Percentiles rank a stretch among this genome's conserved stretches.
These are phyloP conservation scores for Cryptococcus sp. DNA, from an alignment of 1,284 basidiomycete species.

Conservation along the genomic window DNA sequence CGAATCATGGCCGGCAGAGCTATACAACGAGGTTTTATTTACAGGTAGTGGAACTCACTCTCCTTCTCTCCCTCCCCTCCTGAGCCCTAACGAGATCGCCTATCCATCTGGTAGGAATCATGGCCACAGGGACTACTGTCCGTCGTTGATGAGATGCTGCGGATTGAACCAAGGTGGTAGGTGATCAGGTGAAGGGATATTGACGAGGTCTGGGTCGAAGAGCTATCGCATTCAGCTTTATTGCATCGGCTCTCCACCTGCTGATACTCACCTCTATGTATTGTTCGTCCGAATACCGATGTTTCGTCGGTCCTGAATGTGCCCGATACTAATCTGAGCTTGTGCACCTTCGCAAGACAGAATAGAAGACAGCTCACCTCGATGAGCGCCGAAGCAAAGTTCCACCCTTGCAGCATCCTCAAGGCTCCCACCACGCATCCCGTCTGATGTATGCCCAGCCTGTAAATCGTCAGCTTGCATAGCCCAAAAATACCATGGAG, in stretches of 20 bases:
- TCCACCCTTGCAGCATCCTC: slow-evolving; percentile 43
- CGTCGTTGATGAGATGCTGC: too few species aligned
- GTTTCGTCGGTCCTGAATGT: slow-evolving; percentile 40
- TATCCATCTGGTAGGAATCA: too few species aligned
- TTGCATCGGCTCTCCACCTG: too few species aligned
- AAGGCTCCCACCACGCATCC: slow-evolving; percentile 42
- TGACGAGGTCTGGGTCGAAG: slow-evolving; percentile 43
- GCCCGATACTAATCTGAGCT: slow-evolving; percentile 33
- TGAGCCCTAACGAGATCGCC: too few species aligned
- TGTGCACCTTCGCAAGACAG: background rate
- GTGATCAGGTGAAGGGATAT: slow-evolving; percentile 28
- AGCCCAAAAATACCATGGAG: too few species aligned
- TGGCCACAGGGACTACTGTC: too few species aligned
- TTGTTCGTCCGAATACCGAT: slow-evolving; percentile 44
- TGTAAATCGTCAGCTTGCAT: slow-evolving; percentile 14
- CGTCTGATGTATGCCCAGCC: slow-evolving; percentile 44
- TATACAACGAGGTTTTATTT: too few species aligned
- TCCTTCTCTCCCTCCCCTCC: too few species aligned
- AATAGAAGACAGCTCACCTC: slow-evolving; percentile 25
- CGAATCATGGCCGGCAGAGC: too few species aligned
- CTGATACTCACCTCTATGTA: slow-evolving; percentile 48
- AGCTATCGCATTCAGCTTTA: slow-evolving; percentile 17
- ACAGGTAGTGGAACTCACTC: too few species aligned
- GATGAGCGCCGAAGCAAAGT: slow-evolving; percentile 41
- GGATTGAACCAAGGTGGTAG: slow-evolving; percentile 35